Base-by-base conservation (phyloP, 768 basidiomycete species). In the Auricularia sp. region DNA sequence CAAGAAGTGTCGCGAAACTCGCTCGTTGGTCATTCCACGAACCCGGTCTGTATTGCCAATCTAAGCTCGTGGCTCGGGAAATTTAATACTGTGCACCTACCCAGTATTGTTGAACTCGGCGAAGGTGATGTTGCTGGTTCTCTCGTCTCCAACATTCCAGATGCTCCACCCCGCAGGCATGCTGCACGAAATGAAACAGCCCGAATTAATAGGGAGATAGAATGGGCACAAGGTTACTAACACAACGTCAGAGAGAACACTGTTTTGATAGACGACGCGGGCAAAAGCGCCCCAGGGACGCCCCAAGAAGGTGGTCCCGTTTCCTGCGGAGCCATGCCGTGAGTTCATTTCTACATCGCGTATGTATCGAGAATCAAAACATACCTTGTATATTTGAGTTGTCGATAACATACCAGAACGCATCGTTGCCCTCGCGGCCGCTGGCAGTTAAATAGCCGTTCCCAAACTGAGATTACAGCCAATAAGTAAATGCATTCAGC, bases 181-280 rank as follows among this genome's bases (percentile, higher is more conserved):
- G 3, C 36, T 33, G 18, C 56, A 59, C 10, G 6, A 35, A 3
- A 69, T 70, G 56, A 6, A 42, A 59, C 14, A 36, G 39, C 39
- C 21, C 29, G 43, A 16, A 21, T 42, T 11, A 47, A 33, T 21
- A 33, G 16, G 11, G 23, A 54, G 14, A 43, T 34, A 29, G 62
- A 23, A 39, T 21, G 33, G 21, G 16, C 29, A 42, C 39, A 42
- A 8, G 7, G 8, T 14, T 14, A 36, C 39, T 61, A 29, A 59
- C 44, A 68, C 63, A 21, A 64, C 76, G 3, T 75, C 76, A 0
- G 69, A 76, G 39, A 83, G 71, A 53, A 74, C 66, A 1, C 80
- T 81, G 68, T 78, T 78, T 56, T 79, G 78, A 75, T 78, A 82
- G 43, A 82, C 77, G 16, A 84, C 81, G 69, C 81, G 44, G 33